Base-by-base conservation (phyloP, 106 monocot genomes). In the Agapanthus africanus region DNA sequence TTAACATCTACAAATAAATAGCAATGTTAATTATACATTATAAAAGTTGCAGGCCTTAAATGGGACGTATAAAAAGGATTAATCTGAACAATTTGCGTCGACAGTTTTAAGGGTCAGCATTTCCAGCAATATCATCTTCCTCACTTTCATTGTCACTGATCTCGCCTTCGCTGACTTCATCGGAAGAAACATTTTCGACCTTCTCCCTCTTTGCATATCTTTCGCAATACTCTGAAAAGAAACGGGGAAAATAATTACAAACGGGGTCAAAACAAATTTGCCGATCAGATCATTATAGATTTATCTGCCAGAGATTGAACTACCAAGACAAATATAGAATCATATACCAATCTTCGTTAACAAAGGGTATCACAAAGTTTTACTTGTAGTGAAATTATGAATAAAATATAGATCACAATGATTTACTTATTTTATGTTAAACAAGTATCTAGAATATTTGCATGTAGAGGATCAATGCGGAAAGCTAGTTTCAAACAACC, bases 71-170 rank as follows among this genome's bases (percentile, higher is more conserved):
- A 35, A 18, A 67, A 67, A 44, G 5, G 25, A 7, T 27, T 21
- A 11, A 2, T 2, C 0, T 46, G 31, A 18, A n/a, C 35, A 19
- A 35, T n/a, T 32, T 15, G 31, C 10, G 9, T 40, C 40, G 1
- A 23, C n/a, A n/a, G n/a, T n/a, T 39, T 61, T 50, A 69, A 34
- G 69, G 51, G 69, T 69, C 69, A 52, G 69, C 51, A 25, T 21
- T 33, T 34, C 69, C 69, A 69, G 34, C 50, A 69, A 69, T 69
- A 36, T 69, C 69, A 69, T 69, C 69, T 2, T 69, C 51, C 16
- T 31, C 49, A 0, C 51, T 52, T 23, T 6, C 69, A 69, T 22
- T 37, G 36, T 34, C 69, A 37, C 36, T 69, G 36, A 34, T 51
- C 10, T 69, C 69, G 2, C 44, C 69, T 13, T 54, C 69, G 15